Evolutionary conservation across 805 yeast genomes (phyloP), one percentile per base, ranked within the genome.

Genomic region (Starmerella roubikii): DNA sequence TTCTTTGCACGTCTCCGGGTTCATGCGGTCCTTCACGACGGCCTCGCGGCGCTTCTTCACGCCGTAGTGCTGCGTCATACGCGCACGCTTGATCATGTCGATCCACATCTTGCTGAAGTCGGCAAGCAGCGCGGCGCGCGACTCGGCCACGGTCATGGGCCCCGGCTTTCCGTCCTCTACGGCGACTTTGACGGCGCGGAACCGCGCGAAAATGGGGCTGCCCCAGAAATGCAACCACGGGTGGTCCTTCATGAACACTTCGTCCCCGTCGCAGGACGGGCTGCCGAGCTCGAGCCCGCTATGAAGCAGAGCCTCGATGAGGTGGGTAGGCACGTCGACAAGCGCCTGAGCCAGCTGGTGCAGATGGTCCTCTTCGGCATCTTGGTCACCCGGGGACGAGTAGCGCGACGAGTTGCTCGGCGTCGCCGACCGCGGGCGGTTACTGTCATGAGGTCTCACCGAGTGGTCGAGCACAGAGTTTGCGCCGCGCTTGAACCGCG

Each of bases 41-140:
- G 52, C 53, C 4, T 46, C 65, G 56, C 43, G 66, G 57, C 26
- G 51, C 45, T 45, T 62, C 65, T 57, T 66, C 69, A 32, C 67
- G n/a, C 53, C 50, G 12, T 45, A 34, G 16, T 42, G 42, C 39
- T 57, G 55, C 17, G 40, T 44, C 19, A 37, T 25, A 9, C 45
- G 46, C 3, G 61, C 63, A 13, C 41, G 65, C 25, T 65, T 64
- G 5, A 82, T 72, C 36, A 81, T 65, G 19, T 68, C 59, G 18
- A 82, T 69, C 97, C 97, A 86, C 0, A 82, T 73, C 16, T 59
- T 58, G 0, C 81, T 68, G 19, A 75, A 64, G 38, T 68, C 62
- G 38, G 66, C 63, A 29, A 67, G 56, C 18, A 80, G 51, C 18
- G 56, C 51, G 19, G 59, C 43, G 3, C 59, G 51, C 5, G 67